Base-by-base conservation (phyloP, 192 early-diverging fungal genomes). In the Podila verticillata region DNA sequence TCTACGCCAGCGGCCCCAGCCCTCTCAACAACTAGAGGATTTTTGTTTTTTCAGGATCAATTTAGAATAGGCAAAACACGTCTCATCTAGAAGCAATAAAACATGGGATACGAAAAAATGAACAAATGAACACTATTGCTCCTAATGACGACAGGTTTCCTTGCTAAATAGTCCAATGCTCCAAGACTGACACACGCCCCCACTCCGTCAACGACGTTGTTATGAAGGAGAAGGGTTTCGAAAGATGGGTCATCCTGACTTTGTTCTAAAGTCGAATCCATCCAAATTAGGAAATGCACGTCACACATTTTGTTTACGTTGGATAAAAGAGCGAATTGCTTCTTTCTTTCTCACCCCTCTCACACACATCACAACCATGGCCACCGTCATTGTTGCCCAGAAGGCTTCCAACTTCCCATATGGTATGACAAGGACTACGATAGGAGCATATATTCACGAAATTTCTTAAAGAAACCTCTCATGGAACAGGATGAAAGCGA, bases 371-470 rank as follows among this genome's bases (percentile, higher is more conserved):
- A 22, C 48, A 60, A 74, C 49, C 72, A 87, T 88, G 87, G 74
- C 82, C 26, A 81, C 81, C 65, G 78, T 91, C 48, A 81, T 84
- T 34, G 64, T 91, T 48, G 89, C 89, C n/a, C 85, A 89, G 59
- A 91, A 91, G 82, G 89, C 87, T 34, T 22, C 83, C 5, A 75
- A 83, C 34, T 57, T 85, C 7, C 83, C 89, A 7, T 89, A 86
- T 72, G 83, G 89, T 60, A 77, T 29, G 51, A 17, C n/a, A 24
- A 54, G 51, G 22, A 12, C 20, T 0, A 17, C 6, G 8, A 26
- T 6, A 26, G 20, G 51, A 26, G 51, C 13, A 24, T 24, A 19
- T 17, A 26, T 54, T 8, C 24, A 24, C 20, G 24, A 54, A n/a
- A 10, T n/a, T 24, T 26, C 6, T 54, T 2, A 17, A 15, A 44